Base-by-base conservation (phyloP, 2,329 filamentous ascomycete species). In the Colletotrichum agaves region DNA sequence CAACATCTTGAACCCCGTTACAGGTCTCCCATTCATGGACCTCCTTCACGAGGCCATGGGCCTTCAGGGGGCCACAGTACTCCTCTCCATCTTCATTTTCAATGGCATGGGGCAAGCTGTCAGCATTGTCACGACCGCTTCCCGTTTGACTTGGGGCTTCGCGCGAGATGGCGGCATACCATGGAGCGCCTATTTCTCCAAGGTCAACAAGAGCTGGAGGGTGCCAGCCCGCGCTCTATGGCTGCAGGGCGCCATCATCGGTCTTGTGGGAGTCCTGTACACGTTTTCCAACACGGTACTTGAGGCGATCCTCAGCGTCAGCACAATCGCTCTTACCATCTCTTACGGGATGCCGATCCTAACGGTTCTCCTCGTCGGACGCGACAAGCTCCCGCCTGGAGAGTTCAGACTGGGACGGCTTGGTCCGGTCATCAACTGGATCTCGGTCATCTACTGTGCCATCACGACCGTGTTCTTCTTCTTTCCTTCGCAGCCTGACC, bases 381-480 rank as follows among this genome's bases (percentile, higher is more conserved):
- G 87, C 12, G 83, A 87, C 49, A 84, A 82, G 70, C 77, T 88
- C 1, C 83, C 85, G 0, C 75, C 81, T 0, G 82, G 79, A 7
- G 74, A 79, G 27, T 85, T 87, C 72, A 70, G 72, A 0, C 78
- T 87, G 0, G 85, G 85, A 19, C 75, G 76, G 27, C 77, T 79
- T n/a, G 84, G 84, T 0, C 70, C 78, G 0, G 58, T 77, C n/a
- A 67, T 80, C 62, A 85, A 86, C 73, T 83, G 81, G 79, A 71
- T 85, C 37, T 84, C 83, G 3, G 75, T 87, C 35, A 70, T 85
- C 11, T 87, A 87, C 74, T 87, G 84, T 71, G 74, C 74, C 57
- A 73, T 87, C 60, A 86, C 84, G 1, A 84, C 83, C 0, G 78
- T 87, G 27, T 86, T 87, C 74, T 87, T 87, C 79, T 84, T 87